Percentiles rank a stretch among this genome's conserved stretches.
phyloP scores from a whole-genome alignment of 176 grass and related monocot species.

The Lolium rigidum region DNA sequence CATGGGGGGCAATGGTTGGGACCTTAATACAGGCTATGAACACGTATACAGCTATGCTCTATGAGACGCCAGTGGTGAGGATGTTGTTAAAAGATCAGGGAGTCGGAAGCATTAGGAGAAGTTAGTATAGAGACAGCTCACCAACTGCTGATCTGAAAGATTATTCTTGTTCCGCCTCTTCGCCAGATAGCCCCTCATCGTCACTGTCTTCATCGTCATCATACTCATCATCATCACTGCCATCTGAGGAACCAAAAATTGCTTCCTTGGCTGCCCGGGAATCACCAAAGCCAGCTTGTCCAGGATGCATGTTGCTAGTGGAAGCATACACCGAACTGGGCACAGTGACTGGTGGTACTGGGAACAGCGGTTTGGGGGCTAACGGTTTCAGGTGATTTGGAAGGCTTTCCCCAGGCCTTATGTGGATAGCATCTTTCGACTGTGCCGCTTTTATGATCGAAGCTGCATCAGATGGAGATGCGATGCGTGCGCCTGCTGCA shows the following conservation, averaged over 20 bases:
- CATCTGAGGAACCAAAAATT: constrained; percentile 55
- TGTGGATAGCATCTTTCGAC: constrained; percentile 55
- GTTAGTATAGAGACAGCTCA: constrained; percentile 46
- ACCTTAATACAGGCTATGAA: constrained; percentile 62
- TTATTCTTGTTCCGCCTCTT: constrained; percentile 49
- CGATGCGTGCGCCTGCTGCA: constrained; percentile 60
- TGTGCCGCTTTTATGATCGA: constrained; percentile 65
- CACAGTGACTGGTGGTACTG: constrained; percentile 12
- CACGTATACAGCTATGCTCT: constrained; percentile 74
- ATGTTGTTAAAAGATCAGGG: constrained; percentile 49
- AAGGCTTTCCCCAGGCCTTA: constrained; percentile 54
- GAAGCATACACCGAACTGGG: constrained; percentile 34
- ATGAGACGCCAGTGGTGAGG: constrained; percentile 39
- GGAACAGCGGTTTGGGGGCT: constrained; percentile 34
- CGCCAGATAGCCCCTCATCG: constrained; percentile 40
- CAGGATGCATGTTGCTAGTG: constrained; percentile 20
- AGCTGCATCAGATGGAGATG: constrained; percentile 60
- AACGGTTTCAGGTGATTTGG: constrained; percentile 53
- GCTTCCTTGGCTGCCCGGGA: constrained; percentile 45
- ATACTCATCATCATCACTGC: constrained; percentile 42
- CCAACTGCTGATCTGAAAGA: neutral
- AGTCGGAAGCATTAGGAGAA: constrained; percentile 38
- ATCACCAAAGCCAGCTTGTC: constrained; percentile 39
- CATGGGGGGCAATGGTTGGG: constrained; percentile 43
- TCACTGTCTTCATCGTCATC: constrained; percentile 44